Evolutionary conservation across 2,329 filamentous ascomycete genomes (phyloP).

Genomic region (Rhynchosporium graminicola): DNA sequence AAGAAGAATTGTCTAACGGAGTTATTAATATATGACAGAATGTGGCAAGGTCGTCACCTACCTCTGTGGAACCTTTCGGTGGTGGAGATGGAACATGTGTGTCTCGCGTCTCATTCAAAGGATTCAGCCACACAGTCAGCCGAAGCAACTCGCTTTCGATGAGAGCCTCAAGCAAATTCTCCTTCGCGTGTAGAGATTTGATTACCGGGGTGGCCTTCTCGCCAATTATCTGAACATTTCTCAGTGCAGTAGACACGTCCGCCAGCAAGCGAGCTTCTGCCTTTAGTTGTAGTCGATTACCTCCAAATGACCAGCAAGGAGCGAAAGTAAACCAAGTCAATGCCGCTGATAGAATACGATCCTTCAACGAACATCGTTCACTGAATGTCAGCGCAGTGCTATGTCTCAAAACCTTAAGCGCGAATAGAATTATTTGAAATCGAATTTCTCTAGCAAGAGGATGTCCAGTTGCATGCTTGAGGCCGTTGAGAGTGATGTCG

Average conservation of each 20-base stretch:
- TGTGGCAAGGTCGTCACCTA: slow-evolving; percentile 43
- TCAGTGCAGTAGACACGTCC: slow-evolving; percentile 71
- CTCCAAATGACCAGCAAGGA: slow-evolving; percentile 92
- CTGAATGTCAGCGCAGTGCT: slow-evolving; percentile 65
- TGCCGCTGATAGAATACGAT: slow-evolving; percentile 82
- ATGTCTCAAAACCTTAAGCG: slow-evolving; percentile 72
- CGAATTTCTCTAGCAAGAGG: slow-evolving; percentile 90
- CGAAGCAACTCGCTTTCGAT: slow-evolving; percentile 83
- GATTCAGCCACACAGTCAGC: slow-evolving; percentile 86
- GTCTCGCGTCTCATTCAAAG: slow-evolving; percentile 66
- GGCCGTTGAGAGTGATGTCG: slow-evolving; percentile 72
- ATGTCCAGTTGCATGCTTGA: slow-evolving; percentile 71
- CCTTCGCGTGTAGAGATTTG: slow-evolving; percentile 73
- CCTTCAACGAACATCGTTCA: slow-evolving; percentile 81
- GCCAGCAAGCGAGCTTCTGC: slow-evolving; percentile 82
- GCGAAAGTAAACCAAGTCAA: slow-evolving; percentile 85
- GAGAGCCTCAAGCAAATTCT: slow-evolving; percentile 77
- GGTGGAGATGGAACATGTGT: slow-evolving; percentile 36
- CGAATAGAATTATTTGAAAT: slow-evolving; percentile 84
- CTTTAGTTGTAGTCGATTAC: slow-evolving; percentile 89
- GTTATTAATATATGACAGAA: background rate
- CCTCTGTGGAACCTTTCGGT: slow-evolving; percentile 46
- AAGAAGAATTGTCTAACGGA: slow-evolving; percentile 43
- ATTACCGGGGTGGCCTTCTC: slow-evolving; percentile 44
- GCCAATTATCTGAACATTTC: slow-evolving; percentile 62